Conservation (phyloP, 2,329 filamentous ascomycete genomes). For the Aspergillus pseudoviridinutans region DNA sequence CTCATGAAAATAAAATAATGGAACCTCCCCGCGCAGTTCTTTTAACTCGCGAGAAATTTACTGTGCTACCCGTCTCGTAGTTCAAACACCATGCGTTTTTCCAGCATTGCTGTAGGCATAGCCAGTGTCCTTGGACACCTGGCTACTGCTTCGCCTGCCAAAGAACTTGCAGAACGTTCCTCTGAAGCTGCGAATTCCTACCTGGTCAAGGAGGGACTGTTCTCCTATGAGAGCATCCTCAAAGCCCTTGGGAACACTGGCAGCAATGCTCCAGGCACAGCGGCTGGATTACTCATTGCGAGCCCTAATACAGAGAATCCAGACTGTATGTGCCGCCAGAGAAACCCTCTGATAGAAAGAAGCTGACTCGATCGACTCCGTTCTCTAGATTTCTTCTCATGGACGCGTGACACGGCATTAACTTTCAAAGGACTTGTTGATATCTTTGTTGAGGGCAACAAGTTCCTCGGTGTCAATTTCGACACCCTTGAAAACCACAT, state of each 20-base stretch:
- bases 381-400: conserved; percentile 65
- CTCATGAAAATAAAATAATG: not conserved
- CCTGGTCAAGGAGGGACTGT: not conserved
- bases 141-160: not conserved
- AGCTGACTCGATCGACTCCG: not conserved
- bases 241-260: not conserved
- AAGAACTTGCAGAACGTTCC: not conserved
- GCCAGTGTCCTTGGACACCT: not conserved
- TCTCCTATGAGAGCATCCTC: not conserved
- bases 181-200: not conserved
- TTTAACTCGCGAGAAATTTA: not conserved
- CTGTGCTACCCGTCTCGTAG: not conserved
- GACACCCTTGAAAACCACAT: conserved; percentile 56
- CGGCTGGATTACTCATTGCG: conserved; percentile 50
- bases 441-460: conserved; percentile 58
- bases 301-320: conserved; percentile 51
- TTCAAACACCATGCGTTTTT: not conserved
- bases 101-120: not conserved
- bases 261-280: conserved; percentile 34
- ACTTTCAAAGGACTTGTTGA: conserved; percentile 66
- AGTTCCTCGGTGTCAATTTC: conserved; percentile 5
- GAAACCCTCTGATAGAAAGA: not conserved
- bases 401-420: conserved; percentile 69
- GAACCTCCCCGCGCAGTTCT: not conserved
- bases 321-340: conserved; percentile 42